phyloP scores from a whole-genome alignment of 2,329 filamentous ascomycete genomes.

The Immersiporthe knoxdaviesiana region DNA sequence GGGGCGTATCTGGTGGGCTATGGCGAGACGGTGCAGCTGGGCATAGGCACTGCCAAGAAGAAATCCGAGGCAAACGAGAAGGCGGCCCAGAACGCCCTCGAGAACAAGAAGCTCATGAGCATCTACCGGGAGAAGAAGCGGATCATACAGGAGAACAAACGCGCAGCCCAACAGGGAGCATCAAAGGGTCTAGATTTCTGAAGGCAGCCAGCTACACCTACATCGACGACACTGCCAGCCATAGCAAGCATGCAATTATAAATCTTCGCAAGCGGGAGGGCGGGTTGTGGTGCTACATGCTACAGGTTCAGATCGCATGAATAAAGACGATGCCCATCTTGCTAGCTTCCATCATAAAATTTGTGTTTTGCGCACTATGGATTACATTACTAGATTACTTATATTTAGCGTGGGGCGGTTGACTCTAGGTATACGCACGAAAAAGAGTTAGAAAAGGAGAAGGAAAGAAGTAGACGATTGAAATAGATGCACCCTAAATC shows the following conservation, averaged over 20 bases:
- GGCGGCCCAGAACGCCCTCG: slow-evolving; percentile 66
- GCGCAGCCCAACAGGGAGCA: slow-evolving; percentile 21
- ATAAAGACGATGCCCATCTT: background rate
- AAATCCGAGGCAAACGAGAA: slow-evolving; percentile 72
- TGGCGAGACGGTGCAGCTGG: slow-evolving; percentile 66
- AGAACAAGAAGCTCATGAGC: slow-evolving; percentile 67
- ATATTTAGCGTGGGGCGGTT: background rate
- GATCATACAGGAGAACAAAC: slow-evolving; percentile 18
- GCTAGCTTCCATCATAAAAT: background rate
- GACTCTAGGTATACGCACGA: background rate
- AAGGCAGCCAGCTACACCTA: background rate
- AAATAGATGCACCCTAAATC: background rate
- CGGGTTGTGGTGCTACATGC: background rate
- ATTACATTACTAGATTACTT: background rate
- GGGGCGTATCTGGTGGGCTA: slow-evolving; percentile 69
- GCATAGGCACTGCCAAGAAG: slow-evolving; percentile 63
- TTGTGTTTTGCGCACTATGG: background rate
- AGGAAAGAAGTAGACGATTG: too few species aligned
- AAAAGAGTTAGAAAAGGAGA: background rate
- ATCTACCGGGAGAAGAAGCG: slow-evolving; percentile 52
- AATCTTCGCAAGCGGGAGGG: background rate
- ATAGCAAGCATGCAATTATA: background rate
- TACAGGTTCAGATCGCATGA: background rate
- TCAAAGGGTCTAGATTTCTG: slow-evolving; percentile 25
- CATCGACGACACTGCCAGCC: background rate